Base-by-base conservation (phyloP, 371 early-diverging fungal species). In the Mucor velutinosus region DNA sequence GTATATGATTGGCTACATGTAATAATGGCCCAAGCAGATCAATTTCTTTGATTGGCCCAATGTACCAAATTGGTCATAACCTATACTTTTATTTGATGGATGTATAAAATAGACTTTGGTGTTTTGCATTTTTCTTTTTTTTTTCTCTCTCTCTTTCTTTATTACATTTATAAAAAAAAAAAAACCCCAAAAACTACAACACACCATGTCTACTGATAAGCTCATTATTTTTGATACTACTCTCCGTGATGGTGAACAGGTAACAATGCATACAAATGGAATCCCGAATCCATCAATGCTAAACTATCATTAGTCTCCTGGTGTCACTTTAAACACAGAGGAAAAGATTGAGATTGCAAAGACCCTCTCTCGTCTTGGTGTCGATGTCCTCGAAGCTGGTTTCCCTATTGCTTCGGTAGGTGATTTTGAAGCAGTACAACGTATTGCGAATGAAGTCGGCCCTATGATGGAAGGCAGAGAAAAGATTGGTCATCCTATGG, bases 241-340 rank as follows among this genome's bases (percentile, higher is more conserved):
- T 56, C 92, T 98, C 55, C 87, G 98, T 70, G 98, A 98, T 76
- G 97, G 97, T 61, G 97, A 97, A 82, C 97, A 94, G 90, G 93
- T 92, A 85, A 72, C 84, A 70, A 35, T 17, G 11, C 47, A 12
- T n/a, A 30, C 32, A 17, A 23, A 41, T 15, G 5, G 7, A 6
- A 14, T 5, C 7, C 14, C 27, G 23, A 25, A 12, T 49, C 11
- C 49, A 49, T 53, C 23, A 53, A 53, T 53, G 53, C 53, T 53
- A 27, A 25, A 1, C 8, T 4, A 2, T 25, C 12, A 11, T 37
- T 76, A 96, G 94, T 94, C 96, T 47, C 97, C 98, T 7, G 97
- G 98, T 70, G 97, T 96, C 33, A 97, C 96, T 61, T 87, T 98
- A 39, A 94, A 90, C 69, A 87, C 89, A 3, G 89, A 90, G 37